Base-by-base conservation (phyloP, 129 eudicot species). In the Cynara cardunculus region DNA sequence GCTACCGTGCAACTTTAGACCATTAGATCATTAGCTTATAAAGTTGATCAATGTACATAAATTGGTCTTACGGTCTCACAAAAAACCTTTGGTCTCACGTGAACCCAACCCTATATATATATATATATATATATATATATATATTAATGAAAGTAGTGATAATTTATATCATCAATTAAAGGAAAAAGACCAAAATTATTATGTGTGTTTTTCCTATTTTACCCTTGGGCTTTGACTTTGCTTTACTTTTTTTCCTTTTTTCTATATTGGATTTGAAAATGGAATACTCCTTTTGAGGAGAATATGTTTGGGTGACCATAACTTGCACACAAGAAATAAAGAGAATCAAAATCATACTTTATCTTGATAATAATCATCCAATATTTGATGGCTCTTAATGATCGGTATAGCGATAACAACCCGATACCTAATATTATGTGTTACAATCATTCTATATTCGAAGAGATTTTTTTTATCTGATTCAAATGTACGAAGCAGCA, bases 271-370 rank as follows among this genome's bases (percentile, higher is more conserved):
- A 69, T n/a, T 78, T 78, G 69, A 71, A 69, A 68, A 68, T 39
- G 49, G 66, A 78, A 10, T 78, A 78, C 74, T 67, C 46, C 75
- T 78, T 78, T 69, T 68, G 82, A 78, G 68, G 75, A 68, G 82
- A 78, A 78, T 78, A 78, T 68, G 69, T 78, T 78, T 76, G 27
- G 81, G 81, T 78, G 81, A 61, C 41, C 53, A 66, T 78, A 39
- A 78, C 74, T 78, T 78, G 75, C 82, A 78, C 82, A 78, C 82
- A 68, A 68, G 67, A 68, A 78, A 44, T 25, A 69, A 78, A 68
- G 74, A 76, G 80, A 76, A 62, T 76, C 72, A 69, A 68, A 68
- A 41, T 12, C 25, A 68, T 41, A 26, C 82, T 69, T 69, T 68
- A 78, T 68, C 74, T 69, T 78, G 68, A 78, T 68, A 10, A 67